These are phyloP conservation scores for Agroathelia rolfsii DNA, from an alignment of 1,284 basidiomycete genomes.

Conservation along the genomic window DNA sequence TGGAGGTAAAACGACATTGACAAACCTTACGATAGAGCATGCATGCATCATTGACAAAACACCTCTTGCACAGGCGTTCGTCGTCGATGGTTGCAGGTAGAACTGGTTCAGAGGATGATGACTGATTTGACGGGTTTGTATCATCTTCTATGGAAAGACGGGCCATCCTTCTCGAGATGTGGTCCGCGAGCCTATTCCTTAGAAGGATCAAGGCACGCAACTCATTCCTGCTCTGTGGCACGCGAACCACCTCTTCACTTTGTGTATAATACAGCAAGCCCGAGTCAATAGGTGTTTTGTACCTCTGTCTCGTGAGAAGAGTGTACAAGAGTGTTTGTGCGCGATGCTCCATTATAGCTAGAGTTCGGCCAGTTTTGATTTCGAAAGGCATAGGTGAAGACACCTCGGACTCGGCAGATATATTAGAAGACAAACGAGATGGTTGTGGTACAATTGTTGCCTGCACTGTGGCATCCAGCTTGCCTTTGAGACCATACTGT, in stretches of 20 bases:
- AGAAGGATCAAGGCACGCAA: conserved; percentile 73
- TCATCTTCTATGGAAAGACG: conserved; percentile 4
- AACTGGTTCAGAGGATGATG: conserved; percentile 41
- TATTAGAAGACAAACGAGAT: conserved; percentile 11
- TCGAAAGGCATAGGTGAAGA: conserved; percentile 71
- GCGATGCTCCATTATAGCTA: conserved; percentile 82
- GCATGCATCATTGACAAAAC: conserved; percentile 80
- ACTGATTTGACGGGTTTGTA: too few species aligned
- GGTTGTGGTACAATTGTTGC: conserved; percentile 35
- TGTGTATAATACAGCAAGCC: conserved; percentile 95
- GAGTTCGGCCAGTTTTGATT: conserved; percentile 86
- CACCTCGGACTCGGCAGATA: conserved; percentile 10
- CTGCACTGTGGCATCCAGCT: conserved; percentile 86
- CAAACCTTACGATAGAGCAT: conserved; percentile 87
- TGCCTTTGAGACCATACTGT: conserved; percentile 90
- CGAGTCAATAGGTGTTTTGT: conserved; percentile 58
- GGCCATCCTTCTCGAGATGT: conserved; percentile 50
- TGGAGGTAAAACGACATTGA: conserved; percentile 9
- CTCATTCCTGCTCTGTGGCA: conserved; percentile 73
- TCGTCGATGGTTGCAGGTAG: conserved; percentile 86
- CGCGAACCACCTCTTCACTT: conserved; percentile 77
- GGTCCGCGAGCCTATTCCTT: conserved; percentile 81
- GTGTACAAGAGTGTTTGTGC: conserved; percentile 99
- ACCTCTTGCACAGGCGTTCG: conserved; percentile 67
- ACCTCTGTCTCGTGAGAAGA: conserved; percentile 83